These are phyloP conservation scores for Malus sieversii DNA, from an alignment of 306 rosid genomes.

Conservation along the genomic window DNA sequence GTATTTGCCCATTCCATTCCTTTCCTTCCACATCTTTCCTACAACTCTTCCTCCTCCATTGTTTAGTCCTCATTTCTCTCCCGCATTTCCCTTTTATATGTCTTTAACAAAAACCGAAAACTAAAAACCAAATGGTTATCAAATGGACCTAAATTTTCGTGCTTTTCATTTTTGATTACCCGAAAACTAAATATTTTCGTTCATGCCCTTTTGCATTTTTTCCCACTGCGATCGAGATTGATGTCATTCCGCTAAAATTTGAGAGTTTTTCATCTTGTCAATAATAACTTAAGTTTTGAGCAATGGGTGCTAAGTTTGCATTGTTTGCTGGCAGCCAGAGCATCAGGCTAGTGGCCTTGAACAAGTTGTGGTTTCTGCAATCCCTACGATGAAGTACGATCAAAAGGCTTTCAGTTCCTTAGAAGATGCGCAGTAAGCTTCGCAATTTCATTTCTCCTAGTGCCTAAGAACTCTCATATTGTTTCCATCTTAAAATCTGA, in stretches of 20 bases:
- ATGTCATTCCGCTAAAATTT: background rate
- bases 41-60: too few species aligned
- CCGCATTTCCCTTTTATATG: too few species aligned
- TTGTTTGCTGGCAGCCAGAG: constrained; percentile 79
- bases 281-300: constrained; percentile 7
- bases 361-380: constrained; percentile 75
- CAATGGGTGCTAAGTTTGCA: constrained; percentile 34
- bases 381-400: constrained; percentile 83
- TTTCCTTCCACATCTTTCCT: too few species aligned
- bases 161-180: background rate
- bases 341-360: constrained; percentile 54
- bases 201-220: background rate
- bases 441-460: background rate
- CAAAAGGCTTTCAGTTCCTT: constrained; percentile 72
- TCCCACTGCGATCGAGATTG: background rate
- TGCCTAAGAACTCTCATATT: background rate
- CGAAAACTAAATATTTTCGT: background rate
- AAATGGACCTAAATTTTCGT: background rate
- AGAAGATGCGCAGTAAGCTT: constrained; percentile 81
- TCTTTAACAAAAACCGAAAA: too few species aligned
- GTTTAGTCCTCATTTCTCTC: too few species aligned
- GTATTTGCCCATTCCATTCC: too few species aligned
- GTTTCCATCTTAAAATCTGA: background rate
- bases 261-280: background rate
- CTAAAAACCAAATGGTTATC: too few species aligned